Evolutionary conservation across 352 stramenopile genomes (phyloP).

Genomic region (Globisporangium heterothallicum): DNA sequence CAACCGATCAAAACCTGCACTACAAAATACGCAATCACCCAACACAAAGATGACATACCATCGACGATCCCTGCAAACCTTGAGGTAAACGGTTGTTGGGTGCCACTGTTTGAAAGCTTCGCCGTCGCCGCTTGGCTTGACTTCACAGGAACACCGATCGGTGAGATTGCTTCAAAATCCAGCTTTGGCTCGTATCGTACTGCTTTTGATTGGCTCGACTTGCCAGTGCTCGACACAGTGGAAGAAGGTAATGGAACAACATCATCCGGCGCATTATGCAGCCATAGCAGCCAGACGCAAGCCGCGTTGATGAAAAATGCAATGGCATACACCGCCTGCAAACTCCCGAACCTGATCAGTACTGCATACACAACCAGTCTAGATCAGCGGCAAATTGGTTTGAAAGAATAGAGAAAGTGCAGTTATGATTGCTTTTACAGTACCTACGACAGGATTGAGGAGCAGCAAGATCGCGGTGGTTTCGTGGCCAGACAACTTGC

Average conservation of each 20-base stretch:
- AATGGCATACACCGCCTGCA: conserved; percentile 18
- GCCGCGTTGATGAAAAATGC: conserved; percentile 34
- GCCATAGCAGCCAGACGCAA: conserved; percentile 40
- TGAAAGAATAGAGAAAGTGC: not conserved
- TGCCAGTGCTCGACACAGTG: not conserved
- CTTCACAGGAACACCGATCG: not conserved
- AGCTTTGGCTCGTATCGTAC: conserved; percentile 2
- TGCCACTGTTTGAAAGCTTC: conserved; percentile 9
- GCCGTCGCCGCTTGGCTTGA: not conserved
- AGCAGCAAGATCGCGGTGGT: conserved; percentile 29
- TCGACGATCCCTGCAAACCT: conserved; percentile 13
- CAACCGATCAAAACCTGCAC: not conserved
- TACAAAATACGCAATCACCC: too few relatives aligned
- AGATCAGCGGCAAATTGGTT: not conserved
- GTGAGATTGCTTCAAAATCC: not conserved
- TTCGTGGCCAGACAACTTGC: conserved; percentile 9
- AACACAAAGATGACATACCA: too few relatives aligned
- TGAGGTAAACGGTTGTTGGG: conserved; percentile 1
- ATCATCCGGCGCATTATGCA: conserved; percentile 13
- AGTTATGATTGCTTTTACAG: not conserved
- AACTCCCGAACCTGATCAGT: conserved; percentile 36
- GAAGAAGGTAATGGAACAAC: not conserved
- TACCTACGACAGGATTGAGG: conserved; percentile 41
- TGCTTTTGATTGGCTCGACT: not conserved
- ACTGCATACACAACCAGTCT: conserved; percentile 15